Base-by-base conservation (phyloP, 2,329 filamentous ascomycete species). In the Calonectria leucothoes region DNA sequence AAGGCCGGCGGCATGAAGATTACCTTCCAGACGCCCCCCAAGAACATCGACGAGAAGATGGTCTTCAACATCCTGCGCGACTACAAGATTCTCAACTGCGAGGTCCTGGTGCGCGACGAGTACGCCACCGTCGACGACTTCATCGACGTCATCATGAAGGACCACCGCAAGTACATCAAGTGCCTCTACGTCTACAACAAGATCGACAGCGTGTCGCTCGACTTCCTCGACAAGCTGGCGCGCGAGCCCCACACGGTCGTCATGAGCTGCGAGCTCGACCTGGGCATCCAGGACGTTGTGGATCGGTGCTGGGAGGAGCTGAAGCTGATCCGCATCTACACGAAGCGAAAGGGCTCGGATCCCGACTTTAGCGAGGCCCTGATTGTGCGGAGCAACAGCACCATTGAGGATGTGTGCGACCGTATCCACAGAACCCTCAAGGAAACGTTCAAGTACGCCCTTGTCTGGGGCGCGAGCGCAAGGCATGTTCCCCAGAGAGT, bases 131-230 rank as follows among this genome's bases (percentile, higher is more conserved):
- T 99, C 42, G 97, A 99, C 86, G 96, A 99, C 85, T 94, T 99
- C 84, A 99, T 99, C 87, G 97, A 99, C 84, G 95, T 98, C 74
- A 98, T 99, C 86, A 98, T 98, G 96, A 98, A 97, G 85, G 95
- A 98, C 83, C 97, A 99, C 88, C 90, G 97, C 82, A 99, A 98
- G 85, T 99, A 99, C 88, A 98, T 99, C 88, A 92, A 89, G 83
- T 93, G 95, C 82, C 90, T 99, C 37, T 99, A 99, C 86, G 96
- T 98, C 37, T 99, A 99, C 92, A 99, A 99, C 93, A 99, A 99
- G 87, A 98, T 99, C 86, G 97, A 99, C 87, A 93, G 92, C 83
- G 94, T 99, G 74, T 96, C 94, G 51, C 91, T 99, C 77, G 95
- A 98, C 83, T 98, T 97, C 85, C 91, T 99, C 61, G 94, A 99